Base-by-base conservation (phyloP, 2,329 filamentous ascomycete genomes). In the Nectriaceae sp. region DNA sequence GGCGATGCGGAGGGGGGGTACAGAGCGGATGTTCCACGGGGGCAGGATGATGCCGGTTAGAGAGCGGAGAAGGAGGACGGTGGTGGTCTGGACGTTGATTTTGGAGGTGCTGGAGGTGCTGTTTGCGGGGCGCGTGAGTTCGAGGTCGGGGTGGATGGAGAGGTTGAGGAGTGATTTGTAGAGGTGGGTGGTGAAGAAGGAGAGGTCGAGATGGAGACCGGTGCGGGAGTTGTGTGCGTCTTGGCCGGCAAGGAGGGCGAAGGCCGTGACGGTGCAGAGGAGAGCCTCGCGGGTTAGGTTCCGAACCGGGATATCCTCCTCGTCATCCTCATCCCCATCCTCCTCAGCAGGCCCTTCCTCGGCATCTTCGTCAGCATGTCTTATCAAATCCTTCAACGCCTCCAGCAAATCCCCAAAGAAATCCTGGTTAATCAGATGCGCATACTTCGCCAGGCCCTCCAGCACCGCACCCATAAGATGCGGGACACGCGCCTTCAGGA, bases 341-440 rank as follows among this genome's bases (percentile, higher is more conserved):
- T 77, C 75, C 2, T 74, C 74, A 0, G 66, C 66, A 3, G 60
- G 65, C 2, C 72, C 67, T 4, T 74, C 76, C 11, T 76, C 73
- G 3, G 76, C 76, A 15, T 79, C 75, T 0, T 78, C 76, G 62
- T 87, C 81, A 44, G 88, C 87, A 57, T 92, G 83, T 4, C 84
- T 82, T 61, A 97, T 93, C 38, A 99, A 81, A 55, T 99, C 94
- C 69, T 96, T 95, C 33, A 99, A 77, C 1, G 91, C 93, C 71
- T 97, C 94, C 11, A 99, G 82, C 22, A 99, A 79, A 65, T 99
- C 94, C 21, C 93, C 94, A 62, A 99, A 99, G 76, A 99, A 97
- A 66, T 99, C 90, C 65, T 99, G 91, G 73, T 99, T 99, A 78
- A 99, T 99, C 50, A 99, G 80, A 67, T 97, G 94, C 3, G 92